Evolutionary conservation across 768 basidiomycete genomes (phyloP).

Genomic region (Termitomyces sp.): DNA sequence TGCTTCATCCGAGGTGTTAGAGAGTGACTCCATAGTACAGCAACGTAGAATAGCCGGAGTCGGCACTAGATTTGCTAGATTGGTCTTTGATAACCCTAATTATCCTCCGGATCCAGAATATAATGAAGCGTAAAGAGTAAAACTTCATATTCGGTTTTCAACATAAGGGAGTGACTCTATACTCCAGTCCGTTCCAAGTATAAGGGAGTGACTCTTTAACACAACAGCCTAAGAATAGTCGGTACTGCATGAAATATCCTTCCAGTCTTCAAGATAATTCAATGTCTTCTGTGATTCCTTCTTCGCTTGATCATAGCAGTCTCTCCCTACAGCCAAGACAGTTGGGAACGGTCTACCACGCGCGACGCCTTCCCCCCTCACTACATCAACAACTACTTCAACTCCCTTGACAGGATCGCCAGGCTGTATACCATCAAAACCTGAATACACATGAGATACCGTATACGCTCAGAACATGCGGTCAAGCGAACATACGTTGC

Average conservation of each 20-base stretch:
- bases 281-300: constrained; percentile 6
- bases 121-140: no score
- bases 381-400: constrained; percentile 10
- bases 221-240: not conserved
- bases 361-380: constrained; percentile 36
- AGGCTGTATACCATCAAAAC: constrained; percentile 27
- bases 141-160: no score
- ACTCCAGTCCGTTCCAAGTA: no score
- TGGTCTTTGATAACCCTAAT: no score
- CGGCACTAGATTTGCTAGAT: no score
- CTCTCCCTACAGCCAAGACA: constrained; percentile 11
- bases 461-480: not conserved
- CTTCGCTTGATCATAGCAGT: constrained; percentile 21
- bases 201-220: no score
- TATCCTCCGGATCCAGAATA: not conserved
- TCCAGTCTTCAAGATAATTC: constrained; percentile 16
- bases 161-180: no score
- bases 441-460: constrained; percentile 10
- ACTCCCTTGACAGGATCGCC: constrained; percentile 31
- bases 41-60: no score
- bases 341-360: constrained; percentile 21
- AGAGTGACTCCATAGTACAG: no score
- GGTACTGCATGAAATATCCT: constrained; percentile 8
- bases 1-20: no score
- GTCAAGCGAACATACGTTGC: constrained; percentile 14